These are phyloP conservation scores for Alternaria sp. DNA, from an alignment of 2,329 filamentous ascomycete genomes.

Conservation along the genomic window DNA sequence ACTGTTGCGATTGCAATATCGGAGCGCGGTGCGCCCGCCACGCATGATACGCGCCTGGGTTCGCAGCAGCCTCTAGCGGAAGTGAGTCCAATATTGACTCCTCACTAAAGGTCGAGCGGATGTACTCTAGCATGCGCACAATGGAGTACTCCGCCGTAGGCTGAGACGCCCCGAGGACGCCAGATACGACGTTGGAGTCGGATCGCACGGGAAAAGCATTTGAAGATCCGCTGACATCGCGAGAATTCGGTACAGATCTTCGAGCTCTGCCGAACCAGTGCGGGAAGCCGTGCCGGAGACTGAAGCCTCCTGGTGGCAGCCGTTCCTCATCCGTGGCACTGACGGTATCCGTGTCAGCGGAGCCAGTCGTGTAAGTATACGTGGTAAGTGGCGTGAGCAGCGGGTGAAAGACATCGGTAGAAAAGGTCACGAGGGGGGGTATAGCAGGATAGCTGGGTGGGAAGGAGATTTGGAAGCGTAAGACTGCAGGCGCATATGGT, in stretches of 20 bases:
- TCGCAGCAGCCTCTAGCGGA: conserved; percentile 81
- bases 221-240: conserved; percentile 41
- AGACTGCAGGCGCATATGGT: conserved; percentile 83
- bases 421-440: conserved; percentile 85
- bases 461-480: conserved; percentile 90
- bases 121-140: conserved; percentile 75
- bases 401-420: conserved; percentile 93
- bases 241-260: conserved; percentile 38
- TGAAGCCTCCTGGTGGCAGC: conserved; percentile 87
- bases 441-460: conserved; percentile 78
- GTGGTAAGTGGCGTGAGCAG: conserved; percentile 92
- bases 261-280: conserved; percentile 73
- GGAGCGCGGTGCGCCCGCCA: conserved; percentile 76
- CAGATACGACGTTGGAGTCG: conserved; percentile 10
- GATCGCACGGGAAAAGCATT: conserved; percentile 26
- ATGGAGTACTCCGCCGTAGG: conserved; percentile 32
- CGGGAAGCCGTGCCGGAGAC: conserved; percentile 87
- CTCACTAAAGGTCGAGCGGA: conserved; percentile 81
- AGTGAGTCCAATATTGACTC: conserved; percentile 78
- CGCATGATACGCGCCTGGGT: conserved; percentile 91
- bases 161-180: conserved; percentile 5
- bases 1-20: conserved; percentile 31
- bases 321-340: conserved; percentile 84
- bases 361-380: conserved; percentile 84
- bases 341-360: conserved; percentile 75